These are phyloP conservation scores for Xylaria polymorpha DNA, from an alignment of 2,329 filamentous ascomycete genomes.

Conservation along the genomic window DNA sequence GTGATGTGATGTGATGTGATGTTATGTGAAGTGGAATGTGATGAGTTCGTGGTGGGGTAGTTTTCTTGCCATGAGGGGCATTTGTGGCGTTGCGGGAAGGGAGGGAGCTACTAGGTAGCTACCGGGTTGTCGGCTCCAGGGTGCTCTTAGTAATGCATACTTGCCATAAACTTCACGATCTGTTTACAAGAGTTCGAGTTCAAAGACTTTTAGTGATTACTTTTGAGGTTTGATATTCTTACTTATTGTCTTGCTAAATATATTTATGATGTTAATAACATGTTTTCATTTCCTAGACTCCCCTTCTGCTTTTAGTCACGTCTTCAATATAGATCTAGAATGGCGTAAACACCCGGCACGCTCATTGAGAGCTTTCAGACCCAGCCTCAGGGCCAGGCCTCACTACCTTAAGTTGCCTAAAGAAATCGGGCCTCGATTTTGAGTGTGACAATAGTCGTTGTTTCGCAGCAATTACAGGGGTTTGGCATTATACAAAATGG, in stretches of 20 bases:
- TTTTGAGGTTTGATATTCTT: neutral
- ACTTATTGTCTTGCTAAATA: neutral
- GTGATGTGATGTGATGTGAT: neutral
- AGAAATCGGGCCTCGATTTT: neutral
- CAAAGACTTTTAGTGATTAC: neutral
- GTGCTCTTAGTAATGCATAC: neutral
- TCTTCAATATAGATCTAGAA: neutral
- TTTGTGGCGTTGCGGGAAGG: neutral
- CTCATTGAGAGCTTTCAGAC: neutral
- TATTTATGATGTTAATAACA: neutral
- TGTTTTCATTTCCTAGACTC: neutral
- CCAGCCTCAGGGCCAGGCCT: neutral
- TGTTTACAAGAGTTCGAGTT: neutral
- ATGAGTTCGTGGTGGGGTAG: constrained; percentile 22
- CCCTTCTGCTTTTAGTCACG: neutral
- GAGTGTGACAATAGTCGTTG: neutral
- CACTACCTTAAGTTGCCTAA: neutral
- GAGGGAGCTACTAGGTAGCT: neutral
- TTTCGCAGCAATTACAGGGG: neutral
- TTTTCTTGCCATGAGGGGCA: constrained; percentile 9
- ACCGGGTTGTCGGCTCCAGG: neutral
- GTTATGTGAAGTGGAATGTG: neutral
- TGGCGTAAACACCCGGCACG: neutral
- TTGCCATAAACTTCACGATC: neutral
- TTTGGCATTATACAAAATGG: neutral